These are phyloP conservation scores for Thuja plicata DNA, from an alignment of 83 land plant genomes.

Conservation along the genomic window DNA sequence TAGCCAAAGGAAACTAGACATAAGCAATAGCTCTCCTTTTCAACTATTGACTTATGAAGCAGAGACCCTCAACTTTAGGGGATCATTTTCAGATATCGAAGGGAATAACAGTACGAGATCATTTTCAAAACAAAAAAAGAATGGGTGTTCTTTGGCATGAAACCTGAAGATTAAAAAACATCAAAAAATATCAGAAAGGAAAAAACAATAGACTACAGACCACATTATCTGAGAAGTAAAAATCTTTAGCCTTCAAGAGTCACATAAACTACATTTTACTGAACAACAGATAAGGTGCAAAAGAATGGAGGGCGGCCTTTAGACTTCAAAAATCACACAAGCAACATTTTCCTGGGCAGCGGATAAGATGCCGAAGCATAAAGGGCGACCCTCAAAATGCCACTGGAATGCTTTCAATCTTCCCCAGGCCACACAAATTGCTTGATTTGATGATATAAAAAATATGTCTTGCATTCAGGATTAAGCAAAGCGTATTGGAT, in stretches of 20 bases:
- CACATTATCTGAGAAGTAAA: not conserved
- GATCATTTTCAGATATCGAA: not conserved
- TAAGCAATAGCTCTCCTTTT: not conserved
- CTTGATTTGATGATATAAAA: not conserved
- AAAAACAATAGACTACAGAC: not conserved
- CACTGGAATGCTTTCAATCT: not conserved
- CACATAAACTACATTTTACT: not conserved
- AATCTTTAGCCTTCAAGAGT: not conserved
- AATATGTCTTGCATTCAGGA: not conserved
- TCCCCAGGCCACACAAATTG: not conserved
- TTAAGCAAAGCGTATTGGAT: not conserved
- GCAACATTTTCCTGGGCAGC: not conserved
- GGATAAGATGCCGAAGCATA: not conserved
- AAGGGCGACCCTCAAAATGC: not conserved
- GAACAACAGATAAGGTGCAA: not conserved
- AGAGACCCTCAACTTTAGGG: not conserved
- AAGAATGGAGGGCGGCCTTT: not conserved
- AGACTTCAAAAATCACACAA: not conserved
- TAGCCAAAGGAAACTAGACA: not conserved
- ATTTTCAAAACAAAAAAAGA: not conserved
- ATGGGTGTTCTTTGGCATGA: not conserved
- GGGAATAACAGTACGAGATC: not conserved
- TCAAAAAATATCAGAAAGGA: not conserved
- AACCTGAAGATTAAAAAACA: not conserved
- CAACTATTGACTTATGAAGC: no score